These are phyloP conservation scores for Aspergillus ostianus DNA, from an alignment of 495 filamentous ascomycete genomes.

Conservation along the genomic window DNA sequence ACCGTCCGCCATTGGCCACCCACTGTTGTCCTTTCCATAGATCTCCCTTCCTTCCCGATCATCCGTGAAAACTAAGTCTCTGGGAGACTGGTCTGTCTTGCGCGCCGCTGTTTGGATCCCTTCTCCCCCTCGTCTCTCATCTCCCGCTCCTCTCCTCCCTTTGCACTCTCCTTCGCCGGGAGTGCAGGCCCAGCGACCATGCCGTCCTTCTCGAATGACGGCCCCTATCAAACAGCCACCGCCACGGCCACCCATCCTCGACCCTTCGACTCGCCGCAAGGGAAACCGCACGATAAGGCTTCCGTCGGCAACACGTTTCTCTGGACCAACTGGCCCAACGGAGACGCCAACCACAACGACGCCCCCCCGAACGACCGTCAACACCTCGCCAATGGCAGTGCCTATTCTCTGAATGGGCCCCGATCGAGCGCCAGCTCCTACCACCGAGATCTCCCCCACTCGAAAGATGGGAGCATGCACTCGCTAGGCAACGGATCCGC, in stretches of 20 bases:
- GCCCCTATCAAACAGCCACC: conserved; percentile 33
- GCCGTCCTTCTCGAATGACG: conserved; percentile 45
- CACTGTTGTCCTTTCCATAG: neutral
- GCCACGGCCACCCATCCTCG: conserved; percentile 37
- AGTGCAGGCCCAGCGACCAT: conserved; percentile 24
- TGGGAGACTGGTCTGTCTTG: conserved; percentile 1
- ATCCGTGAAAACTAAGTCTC: neutral
- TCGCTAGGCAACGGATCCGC: conserved; percentile 48
- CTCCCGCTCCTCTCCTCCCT: neutral
- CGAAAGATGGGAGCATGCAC: conserved; percentile 52
- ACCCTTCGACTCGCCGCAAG: conserved; percentile 39
- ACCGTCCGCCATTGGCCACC: conserved; percentile 13
- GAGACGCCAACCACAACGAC: conserved; percentile 37
- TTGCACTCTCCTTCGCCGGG: neutral
- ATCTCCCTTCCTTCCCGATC: conserved; percentile 10
- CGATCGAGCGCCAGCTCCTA: conserved; percentile 50
- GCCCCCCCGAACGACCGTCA: conserved; percentile 36
- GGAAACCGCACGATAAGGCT: conserved; percentile 46
- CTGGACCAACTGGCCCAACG: conserved; percentile 49
- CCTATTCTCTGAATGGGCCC: conserved; percentile 47
- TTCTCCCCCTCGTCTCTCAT: conserved; percentile 2
- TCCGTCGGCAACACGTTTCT: conserved; percentile 49
- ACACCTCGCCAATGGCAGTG: conserved; percentile 40
- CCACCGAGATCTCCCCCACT: conserved; percentile 46
- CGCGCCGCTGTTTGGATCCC: neutral